Conservation (phyloP, 2,329 filamentous ascomycete species). For the Triangularia setosa region DNA sequence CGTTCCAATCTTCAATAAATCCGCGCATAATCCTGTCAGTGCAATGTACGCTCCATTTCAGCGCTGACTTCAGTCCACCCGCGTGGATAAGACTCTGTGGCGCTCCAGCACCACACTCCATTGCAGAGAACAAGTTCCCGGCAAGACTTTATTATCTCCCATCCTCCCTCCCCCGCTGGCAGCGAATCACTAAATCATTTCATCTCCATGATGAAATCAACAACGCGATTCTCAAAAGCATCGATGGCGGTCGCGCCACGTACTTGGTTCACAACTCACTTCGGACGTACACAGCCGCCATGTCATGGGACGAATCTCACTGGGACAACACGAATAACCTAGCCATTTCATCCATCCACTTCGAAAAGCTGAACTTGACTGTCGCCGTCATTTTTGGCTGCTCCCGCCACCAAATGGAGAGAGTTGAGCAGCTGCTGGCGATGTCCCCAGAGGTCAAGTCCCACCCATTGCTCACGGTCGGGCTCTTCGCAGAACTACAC, state of each 20-base stretch:
- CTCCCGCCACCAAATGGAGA: background rate
- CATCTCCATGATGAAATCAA: background rate
- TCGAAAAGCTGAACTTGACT: conserved; percentile 1
- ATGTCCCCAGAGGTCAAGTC: conserved; percentile 8
- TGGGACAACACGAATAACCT: background rate
- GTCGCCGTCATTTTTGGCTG: conserved; percentile 12
- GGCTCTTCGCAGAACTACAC: conserved; percentile 14
- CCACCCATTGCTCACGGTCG: conserved; percentile 9
- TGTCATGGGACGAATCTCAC: background rate
- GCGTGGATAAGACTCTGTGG: background rate
- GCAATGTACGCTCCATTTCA: too few relatives aligned
- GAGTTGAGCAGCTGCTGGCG: background rate
- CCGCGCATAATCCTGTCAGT: too few relatives aligned
- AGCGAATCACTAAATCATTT: background rate
- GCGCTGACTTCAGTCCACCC: background rate
- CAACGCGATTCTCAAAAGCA: background rate
- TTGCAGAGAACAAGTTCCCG: background rate
- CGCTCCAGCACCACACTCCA: background rate
- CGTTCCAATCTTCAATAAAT: too few relatives aligned
- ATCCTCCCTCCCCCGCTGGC: background rate
- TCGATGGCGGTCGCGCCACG: background rate
- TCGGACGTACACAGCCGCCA: background rate
- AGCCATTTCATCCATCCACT: conserved; percentile 14
- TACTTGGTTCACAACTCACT: background rate
- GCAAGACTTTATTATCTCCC: background rate